Conservation (phyloP, 2,329 filamentous ascomycete genomes). For the Neoascochyta sp. region DNA sequence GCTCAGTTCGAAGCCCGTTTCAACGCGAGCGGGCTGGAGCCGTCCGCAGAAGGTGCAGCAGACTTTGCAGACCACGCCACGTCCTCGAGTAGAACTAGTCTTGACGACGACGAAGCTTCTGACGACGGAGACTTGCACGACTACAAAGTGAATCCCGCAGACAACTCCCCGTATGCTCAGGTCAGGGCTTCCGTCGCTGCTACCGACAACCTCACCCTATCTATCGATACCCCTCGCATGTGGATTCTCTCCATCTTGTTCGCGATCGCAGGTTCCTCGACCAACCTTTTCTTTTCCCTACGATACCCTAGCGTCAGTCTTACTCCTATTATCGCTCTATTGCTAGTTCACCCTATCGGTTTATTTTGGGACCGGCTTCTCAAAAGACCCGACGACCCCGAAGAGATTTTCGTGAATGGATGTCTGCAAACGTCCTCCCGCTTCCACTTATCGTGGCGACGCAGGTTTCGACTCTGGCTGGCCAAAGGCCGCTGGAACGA, state of each 20-base stretch:
- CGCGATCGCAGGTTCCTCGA: conserved; percentile 74
- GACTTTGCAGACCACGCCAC: conserved; percentile 23
- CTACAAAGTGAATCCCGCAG: conserved; percentile 50
- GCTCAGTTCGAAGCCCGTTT: conserved; percentile 34
- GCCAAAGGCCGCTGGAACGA: conserved; percentile 81
- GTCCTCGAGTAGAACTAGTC: conserved; percentile 26
- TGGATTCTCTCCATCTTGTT: conserved; percentile 78
- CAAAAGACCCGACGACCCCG: conserved; percentile 56
- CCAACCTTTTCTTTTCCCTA: conserved; percentile 84
- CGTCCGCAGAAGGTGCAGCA: conserved; percentile 18
- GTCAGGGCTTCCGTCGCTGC: conserved; percentile 76
- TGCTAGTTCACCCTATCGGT: conserved; percentile 80
- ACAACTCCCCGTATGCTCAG: conserved; percentile 73
- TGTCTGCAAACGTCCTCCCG: conserved; percentile 34
- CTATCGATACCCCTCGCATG: conserved; percentile 85
- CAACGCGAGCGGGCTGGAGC: conserved; percentile 25
- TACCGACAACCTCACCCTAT: conserved; percentile 71
- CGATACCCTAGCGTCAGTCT: conserved; percentile 88
- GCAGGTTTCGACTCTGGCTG: conserved; percentile 65
- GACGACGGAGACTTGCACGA: conserved; percentile 37
- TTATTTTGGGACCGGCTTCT: conserved; percentile 72
- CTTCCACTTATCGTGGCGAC: conserved; percentile 20
- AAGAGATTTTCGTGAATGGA: conserved; percentile 58
- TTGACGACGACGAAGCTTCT: conserved; percentile 29
- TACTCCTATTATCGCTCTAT: conserved; percentile 79